Percentiles rank a stretch among this genome's conserved stretches.
Conservation (phyloP, 1,284 basidiomycete genomes). For the Moesziomyces sp. region DNA sequence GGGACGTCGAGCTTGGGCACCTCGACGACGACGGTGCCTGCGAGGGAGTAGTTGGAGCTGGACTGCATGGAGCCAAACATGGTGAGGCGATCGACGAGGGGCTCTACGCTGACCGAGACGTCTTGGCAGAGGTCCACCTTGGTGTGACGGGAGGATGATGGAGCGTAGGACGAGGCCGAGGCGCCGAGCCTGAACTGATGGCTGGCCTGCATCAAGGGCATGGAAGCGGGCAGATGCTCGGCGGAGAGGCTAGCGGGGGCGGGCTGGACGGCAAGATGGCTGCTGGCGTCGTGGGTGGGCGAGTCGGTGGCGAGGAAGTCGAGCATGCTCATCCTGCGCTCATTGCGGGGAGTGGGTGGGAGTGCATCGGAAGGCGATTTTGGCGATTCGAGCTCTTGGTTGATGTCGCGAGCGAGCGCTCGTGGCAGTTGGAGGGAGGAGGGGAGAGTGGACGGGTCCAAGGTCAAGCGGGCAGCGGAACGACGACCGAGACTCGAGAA, state of each 20-base stretch:
- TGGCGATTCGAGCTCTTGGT: constrained; percentile 22
- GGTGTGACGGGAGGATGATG: constrained; percentile 7
- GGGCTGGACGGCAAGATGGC: constrained; percentile 2
- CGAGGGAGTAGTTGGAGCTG: constrained; percentile 65
- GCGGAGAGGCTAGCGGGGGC: constrained; percentile 28
- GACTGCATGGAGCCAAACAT: constrained; percentile 67
- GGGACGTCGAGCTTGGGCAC: constrained; percentile 33
- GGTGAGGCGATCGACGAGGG: constrained; percentile 52
- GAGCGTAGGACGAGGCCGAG: constrained; percentile 8
- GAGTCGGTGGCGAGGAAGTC: constrained; percentile 35
- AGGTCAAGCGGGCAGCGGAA: constrained; percentile 6
- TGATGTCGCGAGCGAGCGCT: constrained; percentile 23
- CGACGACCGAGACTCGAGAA: constrained; percentile 29
- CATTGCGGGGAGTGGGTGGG: constrained; percentile 5
- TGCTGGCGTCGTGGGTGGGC: not conserved
- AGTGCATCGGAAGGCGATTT: constrained; percentile 4
- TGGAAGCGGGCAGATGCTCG: constrained; percentile 27
- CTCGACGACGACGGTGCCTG: constrained; percentile 53
- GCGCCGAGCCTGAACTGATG: constrained; percentile 19
- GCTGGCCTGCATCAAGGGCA: constrained; percentile 36
- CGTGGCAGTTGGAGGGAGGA: constrained; percentile 3
- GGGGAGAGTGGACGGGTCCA: not conserved
- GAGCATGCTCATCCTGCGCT: constrained; percentile 46
- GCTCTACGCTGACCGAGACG: constrained; percentile 41
- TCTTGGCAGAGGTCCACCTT: constrained; percentile 24